Percentiles rank a stretch among this genome's conserved stretches.
Conservation (phyloP, 306 rosid species). For the Luffa acutangula region DNA sequence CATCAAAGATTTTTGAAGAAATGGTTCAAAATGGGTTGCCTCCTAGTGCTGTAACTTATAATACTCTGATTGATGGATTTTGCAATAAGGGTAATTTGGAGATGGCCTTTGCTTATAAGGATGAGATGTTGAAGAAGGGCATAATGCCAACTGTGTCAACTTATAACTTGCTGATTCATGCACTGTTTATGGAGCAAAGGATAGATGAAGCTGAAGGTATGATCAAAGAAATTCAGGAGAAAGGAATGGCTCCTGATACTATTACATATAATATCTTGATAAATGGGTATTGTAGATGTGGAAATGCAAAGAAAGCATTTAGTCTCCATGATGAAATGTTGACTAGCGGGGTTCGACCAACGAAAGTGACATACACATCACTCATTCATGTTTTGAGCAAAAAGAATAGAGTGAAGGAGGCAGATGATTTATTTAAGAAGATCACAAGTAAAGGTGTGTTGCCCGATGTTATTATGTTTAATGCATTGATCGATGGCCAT, state of each 20-base stretch:
- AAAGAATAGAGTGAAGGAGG: conserved; percentile 56
- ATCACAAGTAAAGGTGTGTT: conserved; percentile 31
- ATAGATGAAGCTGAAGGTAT: conserved; percentile 44
- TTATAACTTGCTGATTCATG: conserved; percentile 74
- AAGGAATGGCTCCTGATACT: conserved; percentile 48
- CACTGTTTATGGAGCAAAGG: conserved; percentile 57
- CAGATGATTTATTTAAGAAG: conserved; percentile 56
- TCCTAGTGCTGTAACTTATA: conserved; percentile 60
- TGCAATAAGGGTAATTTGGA: conserved; percentile 63
- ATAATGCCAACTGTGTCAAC: conserved; percentile 43
- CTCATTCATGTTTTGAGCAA: conserved; percentile 56
- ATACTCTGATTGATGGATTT: conserved; percentile 62
- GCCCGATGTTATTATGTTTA: conserved; percentile 64
- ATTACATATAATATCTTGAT: conserved; percentile 71
- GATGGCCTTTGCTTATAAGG: conserved; percentile 49
- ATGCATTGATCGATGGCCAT: conserved; percentile 77
- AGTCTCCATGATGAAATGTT: conserved; percentile 49
- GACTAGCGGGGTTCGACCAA: conserved; percentile 38
- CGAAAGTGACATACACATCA: conserved; percentile 64
- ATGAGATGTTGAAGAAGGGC: conserved; percentile 64
- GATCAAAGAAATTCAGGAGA: conserved; percentile 51
- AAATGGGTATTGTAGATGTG: conserved; percentile 66
- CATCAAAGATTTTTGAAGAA: conserved; percentile 34
- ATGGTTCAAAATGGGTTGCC: conserved; percentile 42
- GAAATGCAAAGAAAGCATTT: conserved; percentile 59